Base-by-base conservation (phyloP, 2,329 filamentous ascomycete species). In the Fusarium sacchari region DNA sequence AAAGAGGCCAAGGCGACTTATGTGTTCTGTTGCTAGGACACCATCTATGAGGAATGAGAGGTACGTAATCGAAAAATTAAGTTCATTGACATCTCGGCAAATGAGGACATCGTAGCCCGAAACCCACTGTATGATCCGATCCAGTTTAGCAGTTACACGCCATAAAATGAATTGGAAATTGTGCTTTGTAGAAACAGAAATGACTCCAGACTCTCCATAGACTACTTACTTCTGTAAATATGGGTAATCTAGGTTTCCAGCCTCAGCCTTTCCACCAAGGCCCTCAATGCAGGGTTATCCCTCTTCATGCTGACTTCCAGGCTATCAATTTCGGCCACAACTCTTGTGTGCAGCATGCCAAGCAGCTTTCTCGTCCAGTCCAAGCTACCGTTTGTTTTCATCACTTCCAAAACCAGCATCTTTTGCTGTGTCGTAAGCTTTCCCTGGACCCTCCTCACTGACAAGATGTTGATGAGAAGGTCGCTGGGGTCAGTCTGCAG, bases 181-280 rank as follows among this genome's bases (percentile, higher is more conserved):
- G 12, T 28, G 18, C 11, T 14, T 20, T 2, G 0, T 46, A 7
- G 4, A 11, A 20, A 4, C 13, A 20, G 8, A 13, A 26, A 26
- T 26, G 11, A 26, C 15, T 6, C 10, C 8, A 0, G n/a, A n/a
- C n/a, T n/a, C n/a, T n/a, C n/a, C n/a, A 18, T 26, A 17, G 26
- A 28, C 7, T 47, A 28, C 7, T 5, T 30, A 28, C 7, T 6
- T 22, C 5, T 6, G 14, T 32, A n/a, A 17, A 15, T n/a, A 32
- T 5, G 6, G 0, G 24, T 1, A 3, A 1, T 24, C 15, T 34
- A 34, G 10, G 30, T 9, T 6, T 5, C 4, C 8, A 36, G n/a
- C 17, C 36, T 50, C 11, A 50, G 30, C 0, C 47, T 30, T 15
- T 34, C 47, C 7, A 50, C 47, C 17, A 50, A 36, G 2, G 30